A percentile compares a stretch with the other conserved stretches of the same genome.
Evolutionary conservation across 2,329 filamentous ascomycete species (phyloP).

Genomic region (Gnomoniopsis sp.): DNA sequence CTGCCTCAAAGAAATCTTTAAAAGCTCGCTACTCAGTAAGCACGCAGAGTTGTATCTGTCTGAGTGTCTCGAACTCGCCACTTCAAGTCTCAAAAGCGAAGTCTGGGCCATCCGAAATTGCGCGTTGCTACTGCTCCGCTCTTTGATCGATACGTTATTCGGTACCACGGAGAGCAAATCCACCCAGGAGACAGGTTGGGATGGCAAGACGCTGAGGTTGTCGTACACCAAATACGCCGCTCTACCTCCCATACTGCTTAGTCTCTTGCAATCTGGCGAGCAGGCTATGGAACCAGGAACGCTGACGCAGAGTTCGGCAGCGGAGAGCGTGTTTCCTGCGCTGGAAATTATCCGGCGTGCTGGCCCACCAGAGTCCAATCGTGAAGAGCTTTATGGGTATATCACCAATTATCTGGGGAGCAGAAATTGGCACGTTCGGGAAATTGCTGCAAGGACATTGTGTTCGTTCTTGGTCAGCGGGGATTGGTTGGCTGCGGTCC

Average conservation of each 20-base stretch:
- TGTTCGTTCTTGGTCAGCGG: conserved; percentile 57
- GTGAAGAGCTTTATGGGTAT: conserved; percentile 51
- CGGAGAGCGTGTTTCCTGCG: conserved; percentile 76
- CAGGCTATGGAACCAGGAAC: conserved; percentile 36
- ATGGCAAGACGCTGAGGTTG: conserved; percentile 61
- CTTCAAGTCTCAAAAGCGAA: conserved; percentile 72
- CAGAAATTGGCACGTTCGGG: conserved; percentile 74
- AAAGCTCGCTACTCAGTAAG: conserved; percentile 71
- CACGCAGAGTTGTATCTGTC: conserved; percentile 72
- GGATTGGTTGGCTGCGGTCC: conserved; percentile 43
- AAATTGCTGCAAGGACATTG: conserved; percentile 73
- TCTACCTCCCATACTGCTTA: conserved; percentile 60
- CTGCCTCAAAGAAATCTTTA: conserved; percentile 88
- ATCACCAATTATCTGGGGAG: conserved; percentile 64
- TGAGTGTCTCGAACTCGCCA: conserved; percentile 73
- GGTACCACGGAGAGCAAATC: conserved; percentile 71
- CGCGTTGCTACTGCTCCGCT: conserved; percentile 82
- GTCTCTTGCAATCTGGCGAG: conserved; percentile 55
- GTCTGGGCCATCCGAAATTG: conserved; percentile 97
- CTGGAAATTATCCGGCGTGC: conserved; percentile 77
- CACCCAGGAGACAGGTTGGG: conserved; percentile 59
- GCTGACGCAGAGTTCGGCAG: conserved; percentile 33
- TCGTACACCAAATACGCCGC: conserved; percentile 68
- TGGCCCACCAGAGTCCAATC: conserved; percentile 57
- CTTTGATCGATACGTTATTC: conserved; percentile 75